phyloP scores from a whole-genome alignment of 495 filamentous ascomycete species.

The Evernia prunastri region DNA sequence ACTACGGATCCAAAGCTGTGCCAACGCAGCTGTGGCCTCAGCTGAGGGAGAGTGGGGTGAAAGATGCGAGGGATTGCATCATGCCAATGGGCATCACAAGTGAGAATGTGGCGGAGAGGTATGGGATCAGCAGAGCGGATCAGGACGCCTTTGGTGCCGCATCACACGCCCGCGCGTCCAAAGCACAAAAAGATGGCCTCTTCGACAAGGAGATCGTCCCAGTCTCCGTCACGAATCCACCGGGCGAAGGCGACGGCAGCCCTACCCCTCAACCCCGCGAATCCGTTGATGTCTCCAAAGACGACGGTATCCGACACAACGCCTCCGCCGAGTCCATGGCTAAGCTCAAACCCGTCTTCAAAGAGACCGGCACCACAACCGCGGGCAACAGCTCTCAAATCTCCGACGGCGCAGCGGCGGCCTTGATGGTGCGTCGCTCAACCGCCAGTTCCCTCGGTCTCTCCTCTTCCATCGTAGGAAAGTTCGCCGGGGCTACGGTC shows the following conservation, averaged over 20 bases:
- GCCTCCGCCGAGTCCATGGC: slow-evolving; percentile 63
- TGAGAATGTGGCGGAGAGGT: slow-evolving; percentile 80
- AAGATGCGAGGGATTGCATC: slow-evolving; percentile 76
- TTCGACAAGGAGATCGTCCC: slow-evolving; percentile 77
- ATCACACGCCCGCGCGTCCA: slow-evolving; percentile 63
- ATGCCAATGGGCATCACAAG: slow-evolving; percentile 93
- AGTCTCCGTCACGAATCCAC: slow-evolving; percentile 32
- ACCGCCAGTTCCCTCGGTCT: slow-evolving; percentile 73
- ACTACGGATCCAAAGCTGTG: slow-evolving; percentile 78
- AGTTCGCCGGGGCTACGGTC: slow-evolving; percentile 67
- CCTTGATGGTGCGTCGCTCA: slow-evolving; percentile 74
- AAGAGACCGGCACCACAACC: slow-evolving; percentile 55
- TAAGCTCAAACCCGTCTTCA: slow-evolving; percentile 80
- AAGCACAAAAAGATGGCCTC: slow-evolving; percentile 58
- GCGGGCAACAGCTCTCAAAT: slow-evolving; percentile 86
- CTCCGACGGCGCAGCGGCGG: slow-evolving; percentile 79
- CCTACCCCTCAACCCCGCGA: slow-evolving; percentile 31
- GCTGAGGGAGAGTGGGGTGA: slow-evolving; percentile 53
- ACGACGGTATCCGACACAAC: slow-evolving; percentile 73
- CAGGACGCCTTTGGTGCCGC: slow-evolving; percentile 78
- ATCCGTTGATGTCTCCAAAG: slow-evolving; percentile 49
- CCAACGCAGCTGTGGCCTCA: slow-evolving; percentile 74
- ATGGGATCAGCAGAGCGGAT: slow-evolving; percentile 63
- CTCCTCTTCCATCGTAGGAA: slow-evolving; percentile 60
- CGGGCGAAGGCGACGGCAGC: slow-evolving; percentile 3